phyloP scores from a whole-genome alignment of 192 early-diverging fungal genomes.

The Backusella luteola region DNA sequence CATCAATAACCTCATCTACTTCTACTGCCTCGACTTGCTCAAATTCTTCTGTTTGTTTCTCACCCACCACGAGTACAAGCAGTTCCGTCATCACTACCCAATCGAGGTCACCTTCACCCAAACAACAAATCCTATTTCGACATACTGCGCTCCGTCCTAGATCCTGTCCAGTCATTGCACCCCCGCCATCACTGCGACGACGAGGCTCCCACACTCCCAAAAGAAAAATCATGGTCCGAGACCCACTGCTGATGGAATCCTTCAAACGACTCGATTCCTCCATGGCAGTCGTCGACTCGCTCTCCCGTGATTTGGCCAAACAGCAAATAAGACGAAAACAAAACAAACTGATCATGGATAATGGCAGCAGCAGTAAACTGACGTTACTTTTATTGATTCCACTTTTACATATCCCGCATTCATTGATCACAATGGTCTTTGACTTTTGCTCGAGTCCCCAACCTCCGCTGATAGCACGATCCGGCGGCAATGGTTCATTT shows the following conservation, averaged over 20 bases:
- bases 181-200: background rate
- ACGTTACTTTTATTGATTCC: conserved; percentile 14
- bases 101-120: conserved; percentile 14
- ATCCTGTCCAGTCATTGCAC: background rate
- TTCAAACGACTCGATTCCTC: conserved; percentile 30
- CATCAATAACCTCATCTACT: background rate
- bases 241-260: conserved; percentile 20
- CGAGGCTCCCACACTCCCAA: background rate
- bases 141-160: background rate
- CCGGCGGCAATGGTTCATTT: background rate
- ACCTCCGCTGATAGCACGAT: background rate
- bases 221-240: background rate
- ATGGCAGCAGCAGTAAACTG: background rate
- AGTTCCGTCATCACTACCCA: background rate
- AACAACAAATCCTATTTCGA: background rate
- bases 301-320: conserved; percentile 29
- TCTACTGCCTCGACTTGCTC: background rate
- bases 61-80: background rate
- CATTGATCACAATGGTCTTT: conserved; percentile 15
- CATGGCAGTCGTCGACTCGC: conserved; percentile 30
- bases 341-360: background rate
- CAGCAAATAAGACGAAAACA: background rate
- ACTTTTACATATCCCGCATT: conserved; percentile 19
- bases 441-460: conserved; percentile 8
- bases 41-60: conserved; percentile 2